Conservation (phyloP, 2,329 filamentous ascomycete species). For the Fusarium newnesense region DNA sequence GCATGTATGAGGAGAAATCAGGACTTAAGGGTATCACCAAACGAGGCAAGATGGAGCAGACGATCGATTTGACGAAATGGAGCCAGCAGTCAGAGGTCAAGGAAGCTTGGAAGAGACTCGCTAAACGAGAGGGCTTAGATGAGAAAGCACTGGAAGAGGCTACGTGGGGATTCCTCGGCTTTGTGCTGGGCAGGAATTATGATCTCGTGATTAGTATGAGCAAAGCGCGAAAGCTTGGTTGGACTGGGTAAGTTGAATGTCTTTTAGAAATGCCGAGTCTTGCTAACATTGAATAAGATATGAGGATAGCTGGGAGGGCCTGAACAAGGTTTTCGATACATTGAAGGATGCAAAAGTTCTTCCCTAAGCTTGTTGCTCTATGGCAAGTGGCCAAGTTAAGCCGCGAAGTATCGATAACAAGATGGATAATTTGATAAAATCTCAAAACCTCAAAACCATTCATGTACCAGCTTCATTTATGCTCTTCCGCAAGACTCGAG, state of each 20-base stretch:
- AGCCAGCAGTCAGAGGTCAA: background rate
- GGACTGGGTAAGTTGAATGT: background rate
- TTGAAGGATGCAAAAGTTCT: background rate
- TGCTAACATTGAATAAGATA: background rate
- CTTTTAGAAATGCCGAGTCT: accelerated
- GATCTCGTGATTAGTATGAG: conserved; percentile 11
- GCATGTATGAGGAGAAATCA: background rate
- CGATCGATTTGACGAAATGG: background rate
- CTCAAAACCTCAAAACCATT: accelerated
- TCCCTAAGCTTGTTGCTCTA: background rate
- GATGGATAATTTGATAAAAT: background rate
- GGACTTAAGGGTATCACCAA: background rate
- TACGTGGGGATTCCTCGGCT: conserved; percentile 6
- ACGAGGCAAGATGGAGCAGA: background rate
- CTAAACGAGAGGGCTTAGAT: background rate
- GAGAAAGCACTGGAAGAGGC: background rate
- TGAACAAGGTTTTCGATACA: background rate
- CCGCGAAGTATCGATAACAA: too few relatives aligned
- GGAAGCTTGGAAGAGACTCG: background rate
- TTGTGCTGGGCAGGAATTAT: conserved; percentile 3
- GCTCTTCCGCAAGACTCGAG: background rate
- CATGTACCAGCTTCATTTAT: background rate
- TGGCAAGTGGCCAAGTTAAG: accelerated
- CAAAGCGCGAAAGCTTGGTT: background rate
- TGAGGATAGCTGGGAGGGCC: background rate